phyloP scores from a whole-genome alignment of 176 grass and related monocot species.

The Oryza glaberrima region DNA sequence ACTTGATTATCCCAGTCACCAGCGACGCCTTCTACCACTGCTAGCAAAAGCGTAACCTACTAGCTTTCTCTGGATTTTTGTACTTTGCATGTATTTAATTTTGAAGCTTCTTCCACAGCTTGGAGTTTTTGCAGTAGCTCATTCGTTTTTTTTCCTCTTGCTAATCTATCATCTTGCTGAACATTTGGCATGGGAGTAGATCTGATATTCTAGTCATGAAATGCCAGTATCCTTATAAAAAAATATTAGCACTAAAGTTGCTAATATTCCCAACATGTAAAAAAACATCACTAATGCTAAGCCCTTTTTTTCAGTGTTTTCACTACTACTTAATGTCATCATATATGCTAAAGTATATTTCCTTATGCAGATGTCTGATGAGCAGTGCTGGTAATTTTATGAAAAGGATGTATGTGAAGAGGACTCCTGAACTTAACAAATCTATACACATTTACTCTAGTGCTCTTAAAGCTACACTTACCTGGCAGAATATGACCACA shows the following conservation, averaged over 20 bases:
- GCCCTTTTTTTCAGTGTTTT: background rate
- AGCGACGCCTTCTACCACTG: slow-evolving; percentile 81
- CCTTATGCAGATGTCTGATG: slow-evolving; percentile 75
- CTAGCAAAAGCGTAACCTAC: slow-evolving; percentile 88
- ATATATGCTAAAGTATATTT: slow-evolving; percentile 36
- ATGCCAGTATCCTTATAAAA: background rate
- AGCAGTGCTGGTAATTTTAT: slow-evolving; percentile 85
- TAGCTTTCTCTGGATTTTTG: slow-evolving; percentile 12
- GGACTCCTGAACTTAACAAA: slow-evolving; percentile 83
- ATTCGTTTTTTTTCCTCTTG: slow-evolving; percentile 24
- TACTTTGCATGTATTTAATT: background rate
- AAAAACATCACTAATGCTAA: slow-evolving; percentile 12
- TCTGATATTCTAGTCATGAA: slow-evolving; percentile 13
- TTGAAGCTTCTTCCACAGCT: background rate
- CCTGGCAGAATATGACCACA: slow-evolving; percentile 94
- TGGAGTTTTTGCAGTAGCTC: background rate
- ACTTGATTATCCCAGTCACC: slow-evolving; percentile 97
- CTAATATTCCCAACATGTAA: slow-evolving; percentile 17
- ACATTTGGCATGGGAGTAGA: slow-evolving; percentile 6
- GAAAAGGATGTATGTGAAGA: slow-evolving; percentile 81
- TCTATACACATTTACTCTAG: slow-evolving; percentile 93
- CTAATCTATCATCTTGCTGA: background rate
- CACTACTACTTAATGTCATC: slow-evolving; percentile 26
- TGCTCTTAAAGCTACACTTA: slow-evolving; percentile 89
- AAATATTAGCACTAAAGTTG: slow-evolving; percentile 15